These are phyloP conservation scores for Drosera spatulata DNA, from an alignment of 179 eudicot species.

Conservation along the genomic window DNA sequence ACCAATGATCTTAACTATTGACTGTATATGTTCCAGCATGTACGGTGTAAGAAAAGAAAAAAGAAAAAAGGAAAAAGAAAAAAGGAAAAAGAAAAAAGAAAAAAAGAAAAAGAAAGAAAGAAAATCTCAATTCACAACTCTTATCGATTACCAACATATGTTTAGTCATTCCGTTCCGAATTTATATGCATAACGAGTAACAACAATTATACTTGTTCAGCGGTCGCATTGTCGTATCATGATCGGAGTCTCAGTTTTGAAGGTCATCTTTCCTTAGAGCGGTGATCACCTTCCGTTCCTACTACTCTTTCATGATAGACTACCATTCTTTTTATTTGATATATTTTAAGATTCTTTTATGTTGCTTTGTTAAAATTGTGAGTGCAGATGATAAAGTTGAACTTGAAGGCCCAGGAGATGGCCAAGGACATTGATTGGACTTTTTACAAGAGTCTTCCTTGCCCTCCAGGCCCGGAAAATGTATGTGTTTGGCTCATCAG, in stretches of 20 bases:
- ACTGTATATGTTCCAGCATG: neutral
- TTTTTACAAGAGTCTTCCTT: conserved; percentile 37
- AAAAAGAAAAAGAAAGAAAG: no score
- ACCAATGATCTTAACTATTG: no score
- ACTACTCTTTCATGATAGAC: neutral
- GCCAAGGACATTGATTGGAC: conserved; percentile 66
- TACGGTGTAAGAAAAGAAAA: no score
- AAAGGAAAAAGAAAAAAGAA: no score
- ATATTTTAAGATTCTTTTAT: conserved; percentile 1
- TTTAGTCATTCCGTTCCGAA: no score
- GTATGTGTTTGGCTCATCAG: conserved; percentile 10
- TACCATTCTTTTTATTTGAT: neutral
- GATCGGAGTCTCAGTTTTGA: no score
- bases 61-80: no score
- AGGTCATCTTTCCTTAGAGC: neutral
- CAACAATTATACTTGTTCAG: no score
- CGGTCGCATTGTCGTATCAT: no score
- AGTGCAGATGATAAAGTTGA: conserved; percentile 44
- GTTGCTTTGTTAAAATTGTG: conserved; percentile 5
- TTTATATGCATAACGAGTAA: no score
- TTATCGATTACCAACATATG: no score
- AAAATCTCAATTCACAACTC: no score
- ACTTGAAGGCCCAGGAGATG: conserved; percentile 51
- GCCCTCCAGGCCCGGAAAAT: conserved; percentile 17
- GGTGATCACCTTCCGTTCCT: neutral